Evolutionary conservation across 495 filamentous ascomycete genomes (phyloP).

Genomic region (Podospora anserina): DNA sequence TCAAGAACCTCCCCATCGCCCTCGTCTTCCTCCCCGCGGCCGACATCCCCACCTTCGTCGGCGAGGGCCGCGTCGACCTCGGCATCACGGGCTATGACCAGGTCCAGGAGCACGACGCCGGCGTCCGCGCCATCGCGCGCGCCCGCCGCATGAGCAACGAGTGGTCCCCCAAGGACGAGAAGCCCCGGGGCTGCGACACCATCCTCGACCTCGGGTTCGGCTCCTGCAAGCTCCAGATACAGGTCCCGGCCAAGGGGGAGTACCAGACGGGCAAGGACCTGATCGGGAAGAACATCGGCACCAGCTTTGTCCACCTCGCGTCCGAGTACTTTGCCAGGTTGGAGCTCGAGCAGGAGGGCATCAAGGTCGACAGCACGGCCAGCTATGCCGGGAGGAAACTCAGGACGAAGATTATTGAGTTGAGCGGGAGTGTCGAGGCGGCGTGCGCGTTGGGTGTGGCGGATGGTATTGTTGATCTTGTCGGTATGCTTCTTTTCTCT

Average conservation of each 20-base stretch:
- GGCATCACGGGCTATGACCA: constrained; percentile 94
- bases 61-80: constrained; percentile 87
- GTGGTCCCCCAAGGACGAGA: constrained; percentile 37
- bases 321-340: constrained; percentile 75
- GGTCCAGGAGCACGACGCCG: constrained; percentile 86
- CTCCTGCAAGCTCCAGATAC: constrained; percentile 86
- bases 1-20: constrained; percentile 91
- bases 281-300: constrained; percentile 91
- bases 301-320: constrained; percentile 85
- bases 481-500: constrained; percentile 60
- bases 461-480: constrained; percentile 95
- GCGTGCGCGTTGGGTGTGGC: constrained; percentile 94
- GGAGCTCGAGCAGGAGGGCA: constrained; percentile 52
- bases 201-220: constrained; percentile 90
- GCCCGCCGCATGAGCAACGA: constrained; percentile 54
- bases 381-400: constrained; percentile 47
- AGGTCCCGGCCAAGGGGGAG: constrained; percentile 82
- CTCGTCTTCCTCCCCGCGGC: constrained; percentile 96
- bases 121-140: constrained; percentile 52
- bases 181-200: constrained; percentile 64
- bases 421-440: constrained; percentile 94
- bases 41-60: constrained; percentile 95
- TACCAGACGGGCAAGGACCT: constrained; percentile 68
- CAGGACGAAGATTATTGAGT: constrained; percentile 81
- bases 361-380: constrained; percentile 24